Conservation (phyloP, 2,329 filamentous ascomycete species). For the Phialophora macrospora region DNA sequence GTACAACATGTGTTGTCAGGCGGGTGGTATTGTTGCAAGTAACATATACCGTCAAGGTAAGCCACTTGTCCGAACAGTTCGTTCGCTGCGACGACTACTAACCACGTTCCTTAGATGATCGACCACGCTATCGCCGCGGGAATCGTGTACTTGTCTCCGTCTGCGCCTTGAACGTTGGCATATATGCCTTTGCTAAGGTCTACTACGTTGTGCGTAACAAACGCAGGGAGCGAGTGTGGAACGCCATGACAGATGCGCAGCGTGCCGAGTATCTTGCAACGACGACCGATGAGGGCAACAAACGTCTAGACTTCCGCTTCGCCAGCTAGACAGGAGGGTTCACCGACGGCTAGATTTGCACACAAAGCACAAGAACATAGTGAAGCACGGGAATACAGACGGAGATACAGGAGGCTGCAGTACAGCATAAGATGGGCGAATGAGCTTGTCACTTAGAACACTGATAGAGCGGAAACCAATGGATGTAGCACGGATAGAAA, state of each 20-base stretch:
- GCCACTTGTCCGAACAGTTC: background rate
- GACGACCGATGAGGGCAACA: conserved; percentile 53
- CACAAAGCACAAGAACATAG: background rate
- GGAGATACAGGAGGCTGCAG: background rate
- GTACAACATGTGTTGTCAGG: conserved; percentile 56
- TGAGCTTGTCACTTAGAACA: background rate
- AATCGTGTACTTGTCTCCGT: conserved; percentile 44
- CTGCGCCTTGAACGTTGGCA: conserved; percentile 38
- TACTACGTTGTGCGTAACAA: conserved; percentile 45
- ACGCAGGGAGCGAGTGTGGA: conserved; percentile 44
- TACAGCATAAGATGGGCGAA: background rate
- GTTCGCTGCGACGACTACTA: conserved; percentile 1
- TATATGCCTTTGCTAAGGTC: conserved; percentile 42
- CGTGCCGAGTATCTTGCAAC: conserved; percentile 53
- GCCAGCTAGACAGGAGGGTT: conserved; percentile 25
- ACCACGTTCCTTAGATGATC: conserved; percentile 47
- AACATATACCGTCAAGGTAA: conserved; percentile 45
- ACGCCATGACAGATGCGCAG: conserved; percentile 52
- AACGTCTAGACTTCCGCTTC: conserved; percentile 48
- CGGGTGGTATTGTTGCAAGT: conserved; percentile 44
- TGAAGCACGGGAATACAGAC: background rate
- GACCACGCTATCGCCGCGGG: conserved; percentile 62
- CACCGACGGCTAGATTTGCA: background rate
- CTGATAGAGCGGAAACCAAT: background rate
- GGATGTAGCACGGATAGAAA: background rate